Conservation (phyloP, 2,329 filamentous ascomycete species). For the Dendrostoma leiphaemia region DNA sequence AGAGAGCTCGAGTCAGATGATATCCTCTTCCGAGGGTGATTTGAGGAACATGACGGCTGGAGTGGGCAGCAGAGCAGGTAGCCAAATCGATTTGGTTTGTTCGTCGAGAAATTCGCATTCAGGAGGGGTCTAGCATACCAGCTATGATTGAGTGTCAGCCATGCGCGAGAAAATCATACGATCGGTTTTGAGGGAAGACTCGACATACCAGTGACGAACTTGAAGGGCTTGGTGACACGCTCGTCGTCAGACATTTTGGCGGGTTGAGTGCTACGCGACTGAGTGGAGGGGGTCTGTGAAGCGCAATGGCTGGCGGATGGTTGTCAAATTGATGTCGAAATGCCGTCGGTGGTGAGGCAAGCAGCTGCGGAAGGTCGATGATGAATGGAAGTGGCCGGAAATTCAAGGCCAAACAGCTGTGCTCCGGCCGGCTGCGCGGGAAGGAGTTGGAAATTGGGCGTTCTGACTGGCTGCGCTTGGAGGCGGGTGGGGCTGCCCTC, state of each 20-base stretch:
- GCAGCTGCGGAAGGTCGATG: constrained; percentile 23
- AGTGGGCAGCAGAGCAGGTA: background rate
- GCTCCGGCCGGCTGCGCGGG: background rate
- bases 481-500: constrained; percentile 12
- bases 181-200: constrained; percentile 23
- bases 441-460: constrained; percentile 14
- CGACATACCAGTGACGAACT: constrained; percentile 96
- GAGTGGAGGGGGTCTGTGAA: constrained; percentile 27
- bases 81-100: constrained; percentile 6
- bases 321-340: background rate
- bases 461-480: constrained; percentile 18
- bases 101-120: background rate
- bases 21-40: background rate
- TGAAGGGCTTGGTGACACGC: constrained; percentile 95
- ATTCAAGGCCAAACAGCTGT: constrained; percentile 5
- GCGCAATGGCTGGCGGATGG: constrained; percentile 30
- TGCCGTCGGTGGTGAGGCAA: constrained; percentile 21
- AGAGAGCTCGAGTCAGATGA: constrained; percentile 21
- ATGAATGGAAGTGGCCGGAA: constrained; percentile 14
- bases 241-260: constrained; percentile 90
- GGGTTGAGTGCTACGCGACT: constrained; percentile 33
- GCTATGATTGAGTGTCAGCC: constrained; percentile 25
- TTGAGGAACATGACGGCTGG: background rate
- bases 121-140: constrained; percentile 23
- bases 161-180: constrained; percentile 24